Percentiles rank a stretch among this genome's conserved stretches.
These are phyloP conservation scores for Smallanthus sonchifolius DNA, from an alignment of 129 eudicot genomes.

Conservation along the genomic window DNA sequence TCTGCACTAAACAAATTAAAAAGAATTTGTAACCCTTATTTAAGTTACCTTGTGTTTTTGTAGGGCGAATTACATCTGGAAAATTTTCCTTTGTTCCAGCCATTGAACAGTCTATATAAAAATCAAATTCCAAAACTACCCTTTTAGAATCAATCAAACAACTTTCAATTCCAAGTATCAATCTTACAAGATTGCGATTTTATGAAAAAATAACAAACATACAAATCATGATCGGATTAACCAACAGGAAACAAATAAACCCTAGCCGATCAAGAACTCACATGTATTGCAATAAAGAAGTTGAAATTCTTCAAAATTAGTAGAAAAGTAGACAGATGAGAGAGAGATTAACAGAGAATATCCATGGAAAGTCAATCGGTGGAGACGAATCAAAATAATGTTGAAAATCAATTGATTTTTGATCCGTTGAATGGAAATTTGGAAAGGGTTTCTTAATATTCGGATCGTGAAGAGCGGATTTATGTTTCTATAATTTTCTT, in stretches of 20 bases:
- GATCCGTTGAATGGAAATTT: slow-evolving; percentile 6
- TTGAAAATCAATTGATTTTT: slow-evolving; percentile 3
- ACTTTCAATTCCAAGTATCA: background rate
- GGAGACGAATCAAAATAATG: slow-evolving; percentile 4
- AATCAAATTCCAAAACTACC: background rate
- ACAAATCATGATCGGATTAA: background rate
- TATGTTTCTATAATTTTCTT: slow-evolving; percentile 31
- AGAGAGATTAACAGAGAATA: slow-evolving; percentile 35
- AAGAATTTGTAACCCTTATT: background rate
- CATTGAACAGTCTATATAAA: slow-evolving; percentile 42
- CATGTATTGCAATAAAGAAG: background rate
- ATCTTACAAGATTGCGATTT: background rate
- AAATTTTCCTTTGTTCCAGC: slow-evolving; percentile 64
- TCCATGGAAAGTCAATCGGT: slow-evolving; percentile 26
- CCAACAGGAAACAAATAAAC: slow-evolving; percentile 13
- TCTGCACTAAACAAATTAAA: background rate
- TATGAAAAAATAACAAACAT: background rate
- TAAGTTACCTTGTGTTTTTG: slow-evolving; percentile 47
- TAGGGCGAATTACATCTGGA: slow-evolving; percentile 39
- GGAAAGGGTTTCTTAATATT: slow-evolving; percentile 11
- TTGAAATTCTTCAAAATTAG: slow-evolving; percentile 4
- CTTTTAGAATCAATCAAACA: background rate
- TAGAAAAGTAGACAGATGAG: slow-evolving; percentile 9
- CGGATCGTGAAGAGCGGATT: slow-evolving; percentile 49
- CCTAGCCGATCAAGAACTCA: slow-evolving; percentile 16